phyloP scores from a whole-genome alignment of 164 flowering plant genomes.

The Vitis riparia region DNA sequence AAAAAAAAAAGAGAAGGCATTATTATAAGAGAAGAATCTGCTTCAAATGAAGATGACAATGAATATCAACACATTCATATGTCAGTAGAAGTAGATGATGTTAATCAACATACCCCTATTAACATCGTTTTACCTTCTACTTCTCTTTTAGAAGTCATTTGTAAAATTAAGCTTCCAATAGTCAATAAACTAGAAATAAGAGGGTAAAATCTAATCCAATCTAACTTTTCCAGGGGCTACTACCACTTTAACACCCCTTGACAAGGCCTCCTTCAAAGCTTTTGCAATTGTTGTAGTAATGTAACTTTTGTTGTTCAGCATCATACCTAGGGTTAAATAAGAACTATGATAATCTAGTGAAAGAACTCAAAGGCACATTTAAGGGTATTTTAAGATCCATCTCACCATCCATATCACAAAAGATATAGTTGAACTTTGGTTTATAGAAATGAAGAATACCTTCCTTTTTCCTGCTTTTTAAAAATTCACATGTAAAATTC shows the following conservation, averaged over 20 bases:
- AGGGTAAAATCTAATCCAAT: slow-evolving; percentile 1
- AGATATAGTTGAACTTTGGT: slow-evolving; percentile 84
- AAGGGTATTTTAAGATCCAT: not conserved
- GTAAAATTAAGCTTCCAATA: not conserved
- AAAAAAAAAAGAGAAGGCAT: too few relatives aligned
- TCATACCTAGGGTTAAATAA: slow-evolving; percentile 60
- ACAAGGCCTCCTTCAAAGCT: slow-evolving; percentile 77
- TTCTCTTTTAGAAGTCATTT: too few relatives aligned
- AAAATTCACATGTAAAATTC: slow-evolving; percentile 41
- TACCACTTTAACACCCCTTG: slow-evolving; percentile 85
- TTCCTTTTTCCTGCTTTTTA: slow-evolving; percentile 79
- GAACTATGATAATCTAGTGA: slow-evolving; percentile 8
- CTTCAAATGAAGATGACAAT: too few relatives aligned
- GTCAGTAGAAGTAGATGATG: too few relatives aligned
- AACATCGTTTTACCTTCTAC: too few relatives aligned
- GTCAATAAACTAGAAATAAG: not conserved
- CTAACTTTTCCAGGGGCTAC: slow-evolving; percentile 97
- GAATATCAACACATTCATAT: too few relatives aligned
- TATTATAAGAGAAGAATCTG: too few relatives aligned
- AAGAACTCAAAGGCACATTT: not conserved
- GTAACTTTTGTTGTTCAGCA: slow-evolving; percentile 86
- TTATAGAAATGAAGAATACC: slow-evolving; percentile 81
- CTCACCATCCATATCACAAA: slow-evolving; percentile 99
- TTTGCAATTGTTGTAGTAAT: slow-evolving; percentile 57
- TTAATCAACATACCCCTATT: too few relatives aligned